Evolutionary conservation across 805 yeast genomes (phyloP).

Genomic region (Ascoidea rubescens): DNA sequence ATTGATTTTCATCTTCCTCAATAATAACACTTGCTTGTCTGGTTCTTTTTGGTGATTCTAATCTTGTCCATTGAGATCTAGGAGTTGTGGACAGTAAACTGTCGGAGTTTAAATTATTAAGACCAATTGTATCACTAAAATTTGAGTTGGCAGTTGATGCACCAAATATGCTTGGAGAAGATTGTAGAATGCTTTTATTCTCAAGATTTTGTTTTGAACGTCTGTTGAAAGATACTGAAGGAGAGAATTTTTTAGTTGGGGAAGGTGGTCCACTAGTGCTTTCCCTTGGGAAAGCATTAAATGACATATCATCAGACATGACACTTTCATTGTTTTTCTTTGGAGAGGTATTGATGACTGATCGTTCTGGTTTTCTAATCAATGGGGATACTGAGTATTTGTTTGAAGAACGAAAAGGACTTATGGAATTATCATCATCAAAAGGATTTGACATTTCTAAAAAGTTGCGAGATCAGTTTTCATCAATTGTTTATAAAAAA

Average conservation of each 20-base stretch:
- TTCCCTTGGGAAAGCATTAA: slow-evolving; percentile 11
- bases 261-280: neutral
- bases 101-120: slow-evolving; percentile 11
- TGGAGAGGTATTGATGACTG: slow-evolving; percentile 12
- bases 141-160: slow-evolving; percentile 18
- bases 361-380: slow-evolving; percentile 13
- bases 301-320: slow-evolving; percentile 3
- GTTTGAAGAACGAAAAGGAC: neutral
- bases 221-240: slow-evolving; percentile 26
- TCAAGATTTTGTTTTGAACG: slow-evolving; percentile 11
- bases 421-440: slow-evolving; percentile 10
- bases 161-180: slow-evolving; percentile 27
- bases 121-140: slow-evolving; percentile 18
- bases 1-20: slow-evolving; percentile 25
- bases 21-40: slow-evolving; percentile 35
- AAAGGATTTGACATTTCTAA: slow-evolving; percentile 12
- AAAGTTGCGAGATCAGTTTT: slow-evolving; percentile 16
- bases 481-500: neutral
- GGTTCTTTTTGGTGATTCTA: slow-evolving; percentile 61
- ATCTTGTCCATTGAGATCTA: slow-evolving; percentile 51
- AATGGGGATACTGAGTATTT: neutral
- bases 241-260: slow-evolving; percentile 24
- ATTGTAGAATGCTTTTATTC: slow-evolving; percentile 13
- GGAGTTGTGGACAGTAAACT: slow-evolving; percentile 27
- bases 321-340: slow-evolving; percentile 6